Base-by-base conservation (phyloP, 495 filamentous ascomycete species). In the Penicillium angulare region DNA sequence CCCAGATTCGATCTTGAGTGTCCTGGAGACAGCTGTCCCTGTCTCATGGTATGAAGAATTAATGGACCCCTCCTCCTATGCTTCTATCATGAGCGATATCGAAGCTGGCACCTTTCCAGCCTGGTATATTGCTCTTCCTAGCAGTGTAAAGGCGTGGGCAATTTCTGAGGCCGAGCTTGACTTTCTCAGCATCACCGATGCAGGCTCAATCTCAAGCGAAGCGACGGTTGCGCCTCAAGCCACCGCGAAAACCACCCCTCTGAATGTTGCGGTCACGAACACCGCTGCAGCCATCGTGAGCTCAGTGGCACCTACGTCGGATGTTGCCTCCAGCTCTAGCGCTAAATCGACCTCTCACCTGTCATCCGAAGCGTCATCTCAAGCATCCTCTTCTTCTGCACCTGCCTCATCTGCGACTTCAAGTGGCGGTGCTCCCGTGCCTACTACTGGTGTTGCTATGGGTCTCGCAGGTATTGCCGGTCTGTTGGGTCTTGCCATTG, bases 121-220 rank as follows among this genome's bases (percentile, higher is more conserved):
- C 24, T 64, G 61, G 61, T 64, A 64, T 38, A 64, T 50, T 44
- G 18, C 13, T n/a, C 47, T 64, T 18, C 61, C 61, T 16, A 47
- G 33, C 47, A 61, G 55, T 43, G 61, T 64, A 32, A 60, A 59
- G 47, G 57, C 59, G 24, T 62, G 53, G 52, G 56, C 53, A 29
- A 63, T 49, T 9, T 32, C 47, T 9, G 26, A 49, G 5, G 45
- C 4, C n/a, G 17, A 8, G 4, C 33, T 31, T 12, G 35, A 27
- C 15, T 43, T 44, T 43, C 21, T 33, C 13, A 24, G 34, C 21
- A 32, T 6, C n/a, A 21, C 33, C 24, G 31, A 36, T 2, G 36
- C 50, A 8, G 18, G 33, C 41, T 17, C 33, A n/a, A n/a, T n/a
- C n/a, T n/a, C n/a, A n/a, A n/a, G n/a, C 36, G 38, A 41, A n/a